phyloP scores from a whole-genome alignment of 208 protist genomes.

The Naegleria lovaniensis region DNA sequence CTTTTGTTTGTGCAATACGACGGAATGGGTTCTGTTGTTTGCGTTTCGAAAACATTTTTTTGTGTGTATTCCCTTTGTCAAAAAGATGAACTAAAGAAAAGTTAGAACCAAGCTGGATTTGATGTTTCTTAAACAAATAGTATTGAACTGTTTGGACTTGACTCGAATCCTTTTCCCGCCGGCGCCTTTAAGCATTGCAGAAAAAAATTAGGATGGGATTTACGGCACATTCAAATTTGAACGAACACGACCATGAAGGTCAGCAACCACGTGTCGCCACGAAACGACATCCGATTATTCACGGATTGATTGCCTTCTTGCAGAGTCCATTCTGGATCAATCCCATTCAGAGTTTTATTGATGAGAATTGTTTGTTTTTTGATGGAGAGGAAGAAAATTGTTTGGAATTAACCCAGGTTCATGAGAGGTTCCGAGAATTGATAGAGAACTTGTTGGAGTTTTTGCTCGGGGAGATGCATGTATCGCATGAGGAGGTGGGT shows the following conservation, averaged over 20 bases:
- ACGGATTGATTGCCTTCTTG: constrained; percentile 71
- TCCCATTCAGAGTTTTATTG: constrained; percentile 74
- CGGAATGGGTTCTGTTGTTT: background rate
- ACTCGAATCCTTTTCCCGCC: no score
- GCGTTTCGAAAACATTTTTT: background rate
- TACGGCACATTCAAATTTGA: no score
- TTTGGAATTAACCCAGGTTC: constrained; percentile 70
- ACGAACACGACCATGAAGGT: no score
- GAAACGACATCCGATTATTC: constrained; percentile 57
- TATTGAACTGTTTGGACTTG: no score
- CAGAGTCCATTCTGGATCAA: constrained; percentile 67
- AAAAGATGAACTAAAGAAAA: no score
- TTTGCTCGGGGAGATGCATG: constrained; percentile 67
- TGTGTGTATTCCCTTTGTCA: no score
- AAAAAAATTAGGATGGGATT: no score
- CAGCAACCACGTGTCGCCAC: background rate
- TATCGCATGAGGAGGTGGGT: constrained; percentile 46
- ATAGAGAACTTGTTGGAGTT: constrained; percentile 68
- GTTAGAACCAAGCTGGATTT: no score
- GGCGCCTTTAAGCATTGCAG: no score
- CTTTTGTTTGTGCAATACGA: background rate
- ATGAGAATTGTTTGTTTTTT: constrained; percentile 79
- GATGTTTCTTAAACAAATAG: no score
- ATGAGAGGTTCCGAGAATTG: constrained; percentile 66
- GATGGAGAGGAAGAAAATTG: constrained; percentile 67